Evolutionary conservation across 306 rosid genomes (phyloP).

Genomic region (Adenanthera pavonina): DNA sequence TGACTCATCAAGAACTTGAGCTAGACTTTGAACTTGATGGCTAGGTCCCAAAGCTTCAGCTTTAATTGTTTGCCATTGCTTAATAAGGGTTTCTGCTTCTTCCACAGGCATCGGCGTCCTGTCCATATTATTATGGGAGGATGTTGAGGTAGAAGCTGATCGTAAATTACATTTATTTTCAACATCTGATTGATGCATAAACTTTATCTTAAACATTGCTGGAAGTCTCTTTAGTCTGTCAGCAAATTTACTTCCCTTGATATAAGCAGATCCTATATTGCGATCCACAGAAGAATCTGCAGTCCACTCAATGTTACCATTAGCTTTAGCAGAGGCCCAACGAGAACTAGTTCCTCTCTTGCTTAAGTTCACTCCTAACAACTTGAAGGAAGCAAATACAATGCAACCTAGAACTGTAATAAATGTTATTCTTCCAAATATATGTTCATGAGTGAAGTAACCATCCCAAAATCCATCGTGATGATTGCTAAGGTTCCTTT

Average conservation of each 20-base stretch:
- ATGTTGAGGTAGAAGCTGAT: constrained; percentile 47
- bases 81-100: constrained; percentile 91
- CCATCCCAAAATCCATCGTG: constrained; percentile 60
- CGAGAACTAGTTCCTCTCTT: constrained; percentile 54
- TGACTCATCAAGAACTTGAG: constrained; percentile 82
- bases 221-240: constrained; percentile 62
- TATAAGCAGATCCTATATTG: constrained; percentile 59
- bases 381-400: constrained; percentile 66
- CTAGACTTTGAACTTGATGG: constrained; percentile 68
- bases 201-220: constrained; percentile 48
- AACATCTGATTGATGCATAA: constrained; percentile 50
- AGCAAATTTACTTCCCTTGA: constrained; percentile 51
- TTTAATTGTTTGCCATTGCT: constrained; percentile 89
- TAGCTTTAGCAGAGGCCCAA: constrained; percentile 47
- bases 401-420: constrained; percentile 73
- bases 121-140: constrained; percentile 46
- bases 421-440: constrained; percentile 57
- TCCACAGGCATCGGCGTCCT: constrained; percentile 74
- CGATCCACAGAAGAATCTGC: constrained; percentile 58
- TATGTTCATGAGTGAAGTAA: constrained; percentile 47
- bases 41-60: constrained; percentile 95
- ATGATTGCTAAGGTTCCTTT: constrained; percentile 72
- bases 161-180: constrained; percentile 43
- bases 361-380: constrained; percentile 57
- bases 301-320: constrained; percentile 49